Percentiles rank a stretch among this genome's conserved stretches.
These are phyloP conservation scores for Eucalyptus victrix DNA, from an alignment of 345 rosid species.

Conservation along the genomic window DNA sequence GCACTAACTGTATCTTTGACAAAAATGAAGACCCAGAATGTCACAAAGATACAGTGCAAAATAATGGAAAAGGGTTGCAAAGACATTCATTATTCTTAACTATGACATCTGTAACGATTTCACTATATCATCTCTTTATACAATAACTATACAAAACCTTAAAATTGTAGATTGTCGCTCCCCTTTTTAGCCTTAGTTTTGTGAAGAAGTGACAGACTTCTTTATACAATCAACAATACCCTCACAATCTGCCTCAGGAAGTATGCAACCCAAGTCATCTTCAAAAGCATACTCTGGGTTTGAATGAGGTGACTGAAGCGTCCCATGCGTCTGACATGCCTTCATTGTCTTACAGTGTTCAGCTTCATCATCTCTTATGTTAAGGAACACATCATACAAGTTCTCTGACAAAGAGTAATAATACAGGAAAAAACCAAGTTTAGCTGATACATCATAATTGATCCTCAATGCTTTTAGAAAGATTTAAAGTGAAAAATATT, in stretches of 20 bases:
- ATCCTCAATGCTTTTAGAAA: not conserved
- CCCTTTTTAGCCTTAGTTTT: not conserved
- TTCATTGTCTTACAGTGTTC: slow-evolving; percentile 97
- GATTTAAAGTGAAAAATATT: not conserved
- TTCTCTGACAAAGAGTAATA: slow-evolving; percentile 36
- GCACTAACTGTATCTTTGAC: not conserved
- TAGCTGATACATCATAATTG: not conserved
- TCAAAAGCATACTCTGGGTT: slow-evolving; percentile 15
- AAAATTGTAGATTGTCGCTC: not conserved
- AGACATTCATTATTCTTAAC: not conserved
- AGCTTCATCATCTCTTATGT: slow-evolving; percentile 93
- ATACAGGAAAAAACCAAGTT: not conserved
- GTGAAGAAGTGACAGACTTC: slow-evolving; percentile 37
- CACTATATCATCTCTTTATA: not conserved
- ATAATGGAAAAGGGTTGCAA: not conserved
- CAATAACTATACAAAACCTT: not conserved
- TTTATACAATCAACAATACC: slow-evolving; percentile 81
- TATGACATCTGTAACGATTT: not conserved
- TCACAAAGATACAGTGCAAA: not conserved
- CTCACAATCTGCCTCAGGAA: slow-evolving; percentile 59
- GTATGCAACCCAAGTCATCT: slow-evolving; percentile 27
- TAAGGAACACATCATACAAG: slow-evolving; percentile 80
- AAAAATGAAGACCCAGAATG: not conserved
- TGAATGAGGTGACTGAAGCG: slow-evolving; percentile 86
- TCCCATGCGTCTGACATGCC: slow-evolving; percentile 86